A percentile compares a stretch with the other conserved stretches of the same genome.
These are phyloP conservation scores for Phellopilus nigrolimitatus DNA, from an alignment of 1,284 basidiomycete genomes.

Conservation along the genomic window DNA sequence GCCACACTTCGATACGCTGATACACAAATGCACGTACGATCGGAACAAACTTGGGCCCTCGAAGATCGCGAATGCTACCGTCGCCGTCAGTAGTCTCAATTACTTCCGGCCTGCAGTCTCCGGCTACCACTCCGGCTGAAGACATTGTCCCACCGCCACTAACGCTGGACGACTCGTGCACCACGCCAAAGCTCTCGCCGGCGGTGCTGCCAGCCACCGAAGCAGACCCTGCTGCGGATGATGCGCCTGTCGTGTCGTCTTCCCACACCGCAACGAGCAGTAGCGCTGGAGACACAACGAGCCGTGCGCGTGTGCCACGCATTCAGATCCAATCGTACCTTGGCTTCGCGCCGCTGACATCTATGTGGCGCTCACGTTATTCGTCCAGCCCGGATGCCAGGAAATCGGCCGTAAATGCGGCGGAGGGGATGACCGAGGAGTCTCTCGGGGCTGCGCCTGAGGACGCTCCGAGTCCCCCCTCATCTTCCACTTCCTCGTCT, in stretches of 20 bases:
- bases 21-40: background rate
- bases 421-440: too few species aligned
- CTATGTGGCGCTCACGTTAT: constrained; percentile 18
- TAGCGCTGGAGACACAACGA: background rate
- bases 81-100: constrained; percentile 16
- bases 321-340: constrained; percentile 18
- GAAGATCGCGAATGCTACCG: constrained; percentile 9
- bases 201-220: constrained; percentile 3
- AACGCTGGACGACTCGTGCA: constrained; percentile 4
- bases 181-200: constrained; percentile 13
- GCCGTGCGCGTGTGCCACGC: constrained; percentile 13
- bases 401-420: constrained; percentile 19
- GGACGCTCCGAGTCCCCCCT: too few species aligned
- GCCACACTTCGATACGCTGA: background rate
- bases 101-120: constrained; percentile 12
- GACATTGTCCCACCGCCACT: constrained; percentile 1
- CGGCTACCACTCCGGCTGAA: background rate
- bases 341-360: constrained; percentile 16
- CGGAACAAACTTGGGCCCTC: background rate
- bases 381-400: constrained; percentile 18
- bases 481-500: background rate
- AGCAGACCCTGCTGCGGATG: background rate
- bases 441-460: too few species aligned
- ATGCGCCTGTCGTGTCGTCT: background rate
- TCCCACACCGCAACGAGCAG: background rate